Evolutionary conservation across 2,329 filamentous ascomycete genomes (phyloP).

Genomic region (Podosphaera fusca): DNA sequence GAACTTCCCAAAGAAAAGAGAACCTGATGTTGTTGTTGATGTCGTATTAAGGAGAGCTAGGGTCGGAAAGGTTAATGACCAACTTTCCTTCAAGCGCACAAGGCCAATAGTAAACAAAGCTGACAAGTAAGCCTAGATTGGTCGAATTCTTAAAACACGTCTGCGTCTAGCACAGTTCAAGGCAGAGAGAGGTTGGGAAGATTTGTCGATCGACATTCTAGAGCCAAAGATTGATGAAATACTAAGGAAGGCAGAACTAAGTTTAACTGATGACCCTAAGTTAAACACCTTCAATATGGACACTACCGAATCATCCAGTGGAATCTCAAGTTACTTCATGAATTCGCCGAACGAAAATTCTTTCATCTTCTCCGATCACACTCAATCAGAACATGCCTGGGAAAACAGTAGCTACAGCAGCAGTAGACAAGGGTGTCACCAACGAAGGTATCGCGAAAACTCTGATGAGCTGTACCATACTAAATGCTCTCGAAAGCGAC

Average conservation of each 20-base stretch:
- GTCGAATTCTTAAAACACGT: constrained; percentile 74
- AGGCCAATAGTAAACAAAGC: not conserved
- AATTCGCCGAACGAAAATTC: constrained; percentile 73
- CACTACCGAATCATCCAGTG: not conserved
- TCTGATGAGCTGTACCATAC: constrained; percentile 30
- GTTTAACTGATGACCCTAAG: constrained; percentile 44
- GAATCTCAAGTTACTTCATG: constrained; percentile 27
- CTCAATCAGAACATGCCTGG: constrained; percentile 27
- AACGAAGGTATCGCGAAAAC: constrained; percentile 36
- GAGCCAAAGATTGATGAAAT: constrained; percentile 67
- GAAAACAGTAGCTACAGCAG: no score
- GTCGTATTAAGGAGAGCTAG: constrained; percentile 50
- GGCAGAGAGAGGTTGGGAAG: constrained; percentile 85
- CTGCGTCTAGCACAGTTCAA: constrained; percentile 93
- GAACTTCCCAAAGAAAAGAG: constrained; percentile 22
- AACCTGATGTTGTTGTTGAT: constrained; percentile 41
- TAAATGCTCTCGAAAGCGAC: constrained; percentile 39
- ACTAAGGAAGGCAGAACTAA: constrained; percentile 42
- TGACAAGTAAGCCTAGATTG: constrained; percentile 39
- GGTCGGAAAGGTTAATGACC: constrained; percentile 42
- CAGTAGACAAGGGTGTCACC: constrained; percentile 11
- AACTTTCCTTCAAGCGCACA: constrained; percentile 3
- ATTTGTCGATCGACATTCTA: constrained; percentile 64
- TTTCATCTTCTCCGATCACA: constrained; percentile 58
- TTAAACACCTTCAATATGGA: constrained; percentile 57